phyloP scores from a whole-genome alignment of 352 stramenopile genomes.

The Phytophthora agathidicida region DNA sequence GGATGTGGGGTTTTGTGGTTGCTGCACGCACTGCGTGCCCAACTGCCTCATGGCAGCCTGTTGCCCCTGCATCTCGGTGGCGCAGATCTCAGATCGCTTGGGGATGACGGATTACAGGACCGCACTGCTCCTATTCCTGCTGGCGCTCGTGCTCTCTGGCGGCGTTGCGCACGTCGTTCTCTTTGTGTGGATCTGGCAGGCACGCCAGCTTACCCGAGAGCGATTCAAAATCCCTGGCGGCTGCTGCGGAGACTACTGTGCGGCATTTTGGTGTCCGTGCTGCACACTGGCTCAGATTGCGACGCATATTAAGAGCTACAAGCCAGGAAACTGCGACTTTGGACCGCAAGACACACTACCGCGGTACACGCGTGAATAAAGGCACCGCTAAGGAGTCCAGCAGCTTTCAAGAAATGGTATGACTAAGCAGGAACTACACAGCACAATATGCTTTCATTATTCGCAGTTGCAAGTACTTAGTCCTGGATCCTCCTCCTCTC shows the following conservation, averaged over 20 bases:
- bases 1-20: conserved; percentile 44
- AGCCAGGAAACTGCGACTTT: conserved; percentile 46
- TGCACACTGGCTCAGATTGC: conserved; percentile 55
- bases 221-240: conserved; percentile 46
- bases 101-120: conserved; percentile 30
- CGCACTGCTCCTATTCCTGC: conserved; percentile 18
- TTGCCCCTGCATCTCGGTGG: conserved; percentile 52
- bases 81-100: conserved; percentile 50
- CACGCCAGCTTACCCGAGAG: conserved; percentile 21
- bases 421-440: no score
- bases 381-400: not conserved
- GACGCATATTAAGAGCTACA: conserved; percentile 60
- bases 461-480: no score
- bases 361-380: conserved; percentile 22
- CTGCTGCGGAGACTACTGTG: conserved; percentile 37
- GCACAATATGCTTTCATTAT: no score
- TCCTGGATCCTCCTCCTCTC: no score
- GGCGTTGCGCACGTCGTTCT: conserved; percentile 12
- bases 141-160: conserved; percentile 9
- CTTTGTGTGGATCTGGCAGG: conserved; percentile 28
- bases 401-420: no score
- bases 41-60: conserved; percentile 50
- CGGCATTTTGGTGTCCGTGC: conserved; percentile 37
- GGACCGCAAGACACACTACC: conserved; percentile 38
- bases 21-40: conserved; percentile 45